phyloP scores from a whole-genome alignment of 164 flowering plant species.

The Litsea cubeba region DNA sequence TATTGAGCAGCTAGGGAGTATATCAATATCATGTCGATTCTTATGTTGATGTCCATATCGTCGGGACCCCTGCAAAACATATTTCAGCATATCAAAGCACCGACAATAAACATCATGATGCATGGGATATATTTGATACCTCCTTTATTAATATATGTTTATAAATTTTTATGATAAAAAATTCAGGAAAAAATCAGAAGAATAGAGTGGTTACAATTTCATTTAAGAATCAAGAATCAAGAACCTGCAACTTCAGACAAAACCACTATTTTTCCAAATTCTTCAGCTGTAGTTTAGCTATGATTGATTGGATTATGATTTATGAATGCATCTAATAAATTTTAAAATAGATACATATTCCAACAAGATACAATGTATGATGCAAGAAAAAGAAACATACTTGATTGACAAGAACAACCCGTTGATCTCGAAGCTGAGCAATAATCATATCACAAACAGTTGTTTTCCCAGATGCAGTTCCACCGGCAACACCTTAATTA shows the following conservation, averaged over 20 bases:
- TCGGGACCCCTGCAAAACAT: too few species aligned
- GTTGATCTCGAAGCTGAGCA: constrained; percentile 91
- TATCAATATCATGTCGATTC: too few species aligned
- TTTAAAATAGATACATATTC: neutral
- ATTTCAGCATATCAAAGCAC: too few species aligned
- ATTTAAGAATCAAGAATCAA: neutral
- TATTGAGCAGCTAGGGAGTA: too few species aligned
- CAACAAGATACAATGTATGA: neutral
- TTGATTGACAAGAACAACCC: constrained; percentile 95
- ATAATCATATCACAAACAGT: constrained; percentile 97
- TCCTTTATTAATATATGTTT: too few species aligned
- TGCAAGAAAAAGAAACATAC: constrained; percentile 27
- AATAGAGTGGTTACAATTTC: too few species aligned
- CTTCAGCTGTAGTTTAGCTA: neutral
- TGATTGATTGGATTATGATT: neutral
- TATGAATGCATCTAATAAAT: neutral
- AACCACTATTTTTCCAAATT: neutral
- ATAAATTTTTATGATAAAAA: too few species aligned
- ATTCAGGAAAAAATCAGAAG: too few species aligned
- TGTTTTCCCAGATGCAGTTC: constrained; percentile 97
- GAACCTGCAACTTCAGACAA: neutral
- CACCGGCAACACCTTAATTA: constrained; percentile 85
- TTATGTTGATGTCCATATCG: too few species aligned
- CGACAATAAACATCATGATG: too few species aligned
- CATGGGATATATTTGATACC: too few species aligned